Conservation (phyloP, 305 asterid species). For the Fraxinus sp. region DNA sequence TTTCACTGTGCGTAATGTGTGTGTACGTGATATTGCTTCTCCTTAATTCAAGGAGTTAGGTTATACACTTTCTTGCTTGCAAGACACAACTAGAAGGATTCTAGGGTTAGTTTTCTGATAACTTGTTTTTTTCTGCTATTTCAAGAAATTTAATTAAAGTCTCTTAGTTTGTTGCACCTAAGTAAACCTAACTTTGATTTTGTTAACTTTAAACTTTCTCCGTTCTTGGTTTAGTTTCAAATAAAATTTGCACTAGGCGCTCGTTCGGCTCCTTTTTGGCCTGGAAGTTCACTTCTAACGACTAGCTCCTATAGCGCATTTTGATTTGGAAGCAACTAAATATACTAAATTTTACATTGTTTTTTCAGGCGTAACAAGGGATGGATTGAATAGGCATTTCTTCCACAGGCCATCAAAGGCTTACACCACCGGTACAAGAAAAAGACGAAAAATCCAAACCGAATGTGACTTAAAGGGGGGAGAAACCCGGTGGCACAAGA, state of each 20-base stretch:
- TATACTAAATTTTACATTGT: not conserved
- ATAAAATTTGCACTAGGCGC: not conserved
- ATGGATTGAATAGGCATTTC: slow-evolving; percentile 89
- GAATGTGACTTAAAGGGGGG: slow-evolving; percentile 92
- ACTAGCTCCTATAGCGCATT: not conserved
- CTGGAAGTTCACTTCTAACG: not conserved
- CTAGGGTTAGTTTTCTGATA: slow-evolving; percentile 41
- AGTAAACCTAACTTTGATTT: slow-evolving; percentile 51
- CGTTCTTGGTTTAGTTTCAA: not conserved
- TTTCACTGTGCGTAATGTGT: not conserved
- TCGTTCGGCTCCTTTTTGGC: not conserved
- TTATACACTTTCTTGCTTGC: slow-evolving; percentile 35
- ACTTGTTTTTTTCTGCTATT: not conserved
- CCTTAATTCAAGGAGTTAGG: slow-evolving; percentile 42
- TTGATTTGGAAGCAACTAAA: not conserved
- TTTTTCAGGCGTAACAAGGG: slow-evolving; percentile 77
- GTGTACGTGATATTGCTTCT: not conserved
- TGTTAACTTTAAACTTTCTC: not conserved
- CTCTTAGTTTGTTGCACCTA: slow-evolving; percentile 50
- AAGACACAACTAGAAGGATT: slow-evolving; percentile 22
- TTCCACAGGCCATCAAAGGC: slow-evolving; percentile 99
- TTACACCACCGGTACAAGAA: slow-evolving; percentile 94
- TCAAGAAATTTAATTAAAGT: slow-evolving; percentile 2
- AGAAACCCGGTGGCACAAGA: slow-evolving; percentile 99
- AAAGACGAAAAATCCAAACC: slow-evolving; percentile 84